Evolutionary conservation across 257 asterid genomes (phyloP).

Genomic region (Scutellaria baicalensis): DNA sequence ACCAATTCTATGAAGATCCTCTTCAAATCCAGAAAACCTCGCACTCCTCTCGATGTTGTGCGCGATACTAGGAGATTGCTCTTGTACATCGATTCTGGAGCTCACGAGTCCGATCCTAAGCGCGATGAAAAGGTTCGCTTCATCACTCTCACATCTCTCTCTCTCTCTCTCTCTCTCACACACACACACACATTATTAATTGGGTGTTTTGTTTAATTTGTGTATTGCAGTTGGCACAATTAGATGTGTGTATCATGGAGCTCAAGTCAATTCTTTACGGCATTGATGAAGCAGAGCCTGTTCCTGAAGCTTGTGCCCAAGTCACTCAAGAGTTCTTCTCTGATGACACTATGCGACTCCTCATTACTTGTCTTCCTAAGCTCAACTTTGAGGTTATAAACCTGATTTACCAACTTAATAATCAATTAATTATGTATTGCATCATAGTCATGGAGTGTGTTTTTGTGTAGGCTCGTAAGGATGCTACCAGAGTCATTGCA

Average conservation of each 20-base stretch:
- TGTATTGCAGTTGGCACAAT: conserved; percentile 53
- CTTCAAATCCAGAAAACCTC: conserved; percentile 55
- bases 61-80: conserved; percentile 36
- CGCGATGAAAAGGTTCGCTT: conserved; percentile 29
- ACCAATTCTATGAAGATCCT: conserved; percentile 37
- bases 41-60: conserved; percentile 50
- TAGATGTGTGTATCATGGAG: conserved; percentile 45
- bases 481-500: conserved; percentile 79
- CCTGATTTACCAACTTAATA: background rate
- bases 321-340: conserved; percentile 67
- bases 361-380: conserved; percentile 62
- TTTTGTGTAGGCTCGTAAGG: conserved; percentile 65
- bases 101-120: conserved; percentile 21
- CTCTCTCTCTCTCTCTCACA: background rate
- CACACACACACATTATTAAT: background rate
- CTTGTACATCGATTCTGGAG: conserved; percentile 24
- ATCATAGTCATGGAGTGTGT: background rate
- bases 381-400: conserved; percentile 64
- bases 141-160: background rate
- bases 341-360: conserved; percentile 56
- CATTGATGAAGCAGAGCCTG: conserved; percentile 61
- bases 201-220: conserved; percentile 2
- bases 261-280: conserved; percentile 77
- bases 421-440: no score
- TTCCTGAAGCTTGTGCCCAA: conserved; percentile 64